Evolutionary conservation across 2,329 filamentous ascomycete genomes (phyloP), one percentile per base, ranked within the genome.

Genomic region (Sporothrix brasiliensis): DNA sequence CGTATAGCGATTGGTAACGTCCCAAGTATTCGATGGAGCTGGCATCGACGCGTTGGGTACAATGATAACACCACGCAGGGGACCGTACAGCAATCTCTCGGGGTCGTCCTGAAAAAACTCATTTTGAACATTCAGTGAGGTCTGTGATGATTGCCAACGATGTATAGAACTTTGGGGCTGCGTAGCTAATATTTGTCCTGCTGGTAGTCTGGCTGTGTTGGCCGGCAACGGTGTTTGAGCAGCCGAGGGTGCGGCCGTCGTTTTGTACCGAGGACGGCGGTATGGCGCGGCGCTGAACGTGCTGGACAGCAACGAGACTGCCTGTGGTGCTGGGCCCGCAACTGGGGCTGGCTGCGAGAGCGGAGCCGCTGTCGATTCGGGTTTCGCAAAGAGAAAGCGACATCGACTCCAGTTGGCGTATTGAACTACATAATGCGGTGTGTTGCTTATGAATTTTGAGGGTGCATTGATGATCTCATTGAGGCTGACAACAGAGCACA

Each of bases 321-420:
- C 4, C 27, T 34, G 53, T 16, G 54, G 54, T n/a, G 16, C 16
- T 4, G 16, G 30, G 21, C n/a, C 58, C 11, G 58, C 39, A 19
- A 41, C n/a, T 19, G 56, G 56, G 16, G 19, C 30, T 14, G 30
- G 56, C 30, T 19, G 19, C 54, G 16, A 39, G 16, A 16, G 30
- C 27, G 27, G 16, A 2, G 19, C n/a, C 30, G 2, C 7, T 19
- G 6, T 11, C 10, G 30, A 7, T 30, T 16, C 27, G 30, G 9
- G 34, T 24, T 21, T 60, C 24, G 54, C 41, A 50, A 97, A 92
- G 1, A 97, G 83, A 78, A 96, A 97, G 56, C 93, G 87, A 34
- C 92, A 93, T 76, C 96, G 93, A 71, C 97, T 93, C 94, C 94
- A 97, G 76, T 96, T 90, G 11, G 91, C 81, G 58, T 93, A 83